Base-by-base conservation (phyloP, 176 grass and related monocot genomes). In the Musa troglodytarum region DNA sequence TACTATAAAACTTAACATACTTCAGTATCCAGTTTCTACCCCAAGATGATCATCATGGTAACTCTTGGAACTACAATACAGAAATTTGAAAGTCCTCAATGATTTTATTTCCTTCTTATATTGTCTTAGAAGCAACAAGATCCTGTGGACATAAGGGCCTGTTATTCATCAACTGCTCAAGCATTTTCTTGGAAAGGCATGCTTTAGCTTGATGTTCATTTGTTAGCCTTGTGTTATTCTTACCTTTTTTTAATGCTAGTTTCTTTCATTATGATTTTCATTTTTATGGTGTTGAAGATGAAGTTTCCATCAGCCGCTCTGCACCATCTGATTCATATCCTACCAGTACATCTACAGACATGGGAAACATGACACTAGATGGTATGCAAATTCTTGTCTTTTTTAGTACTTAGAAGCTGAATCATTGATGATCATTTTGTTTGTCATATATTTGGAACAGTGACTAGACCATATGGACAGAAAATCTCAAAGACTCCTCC, bases 71-170 rank as follows among this genome's bases (percentile, higher is more conserved):
- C 8, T 24, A 23, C 58, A 62, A 10, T 23, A 21, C 9, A 64
- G n/a, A 64, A 64, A 64, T 24, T 64, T 24, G 10, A 24, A 23
- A 11, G 63, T 24, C 53, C 0, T 70, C 2, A 0, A 1, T 50
- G n/a, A 79, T 0, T 59, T 21, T 24, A 54, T 34, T 28, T 72
- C 67, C 29, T 50, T 77, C 28, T 50, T 69, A 28, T 74, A 53
- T 2, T 69, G 69, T 56, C 59, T 70, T 58, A 81, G 72, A 73
- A 89, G 84, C 79, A 80, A 17, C 89, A 90, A 54, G 86, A 89
- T 83, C 81, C 86, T 4, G 81, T 93, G 55, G 94, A 93, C 34
- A 89, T 98, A 79, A 84, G 85, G 26, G 90, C 94, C 17, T 88
- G 86, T 70, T 84, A 98, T 82, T 88, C 87, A n/a, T 71, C 82